Conservation (phyloP, 495 filamentous ascomycete genomes). For the Daldinia childiae region DNA sequence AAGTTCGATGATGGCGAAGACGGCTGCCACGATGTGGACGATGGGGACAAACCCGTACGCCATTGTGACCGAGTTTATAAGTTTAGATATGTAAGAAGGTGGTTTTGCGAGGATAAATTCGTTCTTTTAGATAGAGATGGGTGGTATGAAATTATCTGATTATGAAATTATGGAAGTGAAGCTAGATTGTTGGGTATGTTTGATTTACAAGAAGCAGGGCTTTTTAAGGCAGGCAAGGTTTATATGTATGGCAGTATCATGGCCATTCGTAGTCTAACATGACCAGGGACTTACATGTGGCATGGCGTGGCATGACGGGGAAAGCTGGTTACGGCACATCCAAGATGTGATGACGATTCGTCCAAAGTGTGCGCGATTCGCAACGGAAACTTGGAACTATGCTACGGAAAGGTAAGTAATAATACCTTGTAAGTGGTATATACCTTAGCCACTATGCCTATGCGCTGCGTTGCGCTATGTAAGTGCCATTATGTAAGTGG, state of each 20-base stretch:
- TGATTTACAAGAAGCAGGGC: too few species aligned
- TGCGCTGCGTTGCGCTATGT: too few species aligned
- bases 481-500: background rate
- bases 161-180: background rate
- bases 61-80: conserved; percentile 45
- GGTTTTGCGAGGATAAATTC: background rate
- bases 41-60: conserved; percentile 64
- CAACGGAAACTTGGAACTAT: conserved; percentile 25
- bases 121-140: background rate
- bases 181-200: background rate
- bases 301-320: conserved; percentile 29
- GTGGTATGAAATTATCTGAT: background rate
- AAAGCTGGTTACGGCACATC: background rate
- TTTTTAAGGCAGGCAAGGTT: too few species aligned
- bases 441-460: background rate
- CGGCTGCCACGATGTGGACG: conserved; percentile 68
- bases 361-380: background rate
- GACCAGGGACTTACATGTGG: conserved; percentile 17
- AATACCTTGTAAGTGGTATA: too few species aligned
- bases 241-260: background rate
- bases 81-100: background rate
- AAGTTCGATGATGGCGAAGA: conserved; percentile 76
- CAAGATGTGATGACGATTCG: conserved; percentile 29
- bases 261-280: background rate
- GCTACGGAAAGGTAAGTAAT: too few species aligned